phyloP scores from a whole-genome alignment of 2,329 filamentous ascomycete species.

The Aspergillus ruber region DNA sequence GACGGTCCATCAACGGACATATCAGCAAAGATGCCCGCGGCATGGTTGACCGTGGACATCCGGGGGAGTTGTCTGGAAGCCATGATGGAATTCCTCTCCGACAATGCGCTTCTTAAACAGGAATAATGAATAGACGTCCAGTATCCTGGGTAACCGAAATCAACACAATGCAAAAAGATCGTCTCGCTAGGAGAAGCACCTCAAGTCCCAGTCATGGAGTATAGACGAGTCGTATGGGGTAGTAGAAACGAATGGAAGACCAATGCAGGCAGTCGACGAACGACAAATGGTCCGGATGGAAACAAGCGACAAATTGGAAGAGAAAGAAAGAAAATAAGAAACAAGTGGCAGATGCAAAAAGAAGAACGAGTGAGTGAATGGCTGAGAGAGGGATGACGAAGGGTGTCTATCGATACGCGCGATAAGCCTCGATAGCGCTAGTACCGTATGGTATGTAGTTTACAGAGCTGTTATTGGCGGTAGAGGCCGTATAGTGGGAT shows the following conservation, averaged over 20 bases:
- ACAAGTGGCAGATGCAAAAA: neutral
- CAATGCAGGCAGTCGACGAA: neutral
- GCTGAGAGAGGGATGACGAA: neutral
- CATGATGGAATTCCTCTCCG: neutral
- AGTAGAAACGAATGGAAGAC: neutral
- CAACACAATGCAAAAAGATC: neutral
- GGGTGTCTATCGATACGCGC: neutral
- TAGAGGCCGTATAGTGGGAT: neutral
- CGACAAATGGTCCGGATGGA: neutral
- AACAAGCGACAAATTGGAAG: neutral
- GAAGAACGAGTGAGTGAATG: neutral
- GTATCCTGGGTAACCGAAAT: neutral
- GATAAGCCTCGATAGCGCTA: neutral
- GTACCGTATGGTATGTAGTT: neutral
- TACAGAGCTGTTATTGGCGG: neutral
- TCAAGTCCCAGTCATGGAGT: neutral
- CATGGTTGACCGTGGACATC: conserved; percentile 62
- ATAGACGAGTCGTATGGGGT: neutral
- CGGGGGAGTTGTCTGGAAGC: conserved; percentile 46
- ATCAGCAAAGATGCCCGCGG: conserved; percentile 88
- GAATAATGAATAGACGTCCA: neutral
- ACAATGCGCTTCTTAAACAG: neutral
- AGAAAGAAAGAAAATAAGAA: conserved; percentile 2
- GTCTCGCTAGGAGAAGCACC: neutral
- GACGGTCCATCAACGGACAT: conserved; percentile 87